Evolutionary conservation across 768 basidiomycete species (phyloP), one percentile per base, ranked within the genome.

Genomic region (Artomyces pyxidatus): DNA sequence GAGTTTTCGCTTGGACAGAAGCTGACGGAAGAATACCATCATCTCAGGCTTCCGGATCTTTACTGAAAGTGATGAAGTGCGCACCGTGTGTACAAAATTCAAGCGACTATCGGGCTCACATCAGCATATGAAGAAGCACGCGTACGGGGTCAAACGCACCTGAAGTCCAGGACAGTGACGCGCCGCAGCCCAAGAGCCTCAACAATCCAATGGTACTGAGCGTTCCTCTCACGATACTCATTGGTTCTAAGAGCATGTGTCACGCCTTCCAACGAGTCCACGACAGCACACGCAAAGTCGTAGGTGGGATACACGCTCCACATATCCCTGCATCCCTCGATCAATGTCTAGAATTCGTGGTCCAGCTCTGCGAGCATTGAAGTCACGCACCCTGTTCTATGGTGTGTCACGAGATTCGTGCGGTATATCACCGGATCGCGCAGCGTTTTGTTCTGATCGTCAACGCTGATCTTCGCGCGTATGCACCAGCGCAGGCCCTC

Each of bases 301-400:
- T 99, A 99, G 30, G 92, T 98, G 7, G 96, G 96, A 65, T 99
- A 99, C 39, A 96, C 81, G 66, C 93, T 97, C 91, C 92, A 99
- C 66, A 86, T 88, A 48, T 81, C 78, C 8, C 91, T 93, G 48
- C n/a, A n/a, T n/a, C n/a, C n/a, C n/a, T n/a, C n/a, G 23, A 6
- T 8, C n/a, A 21, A n/a, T 21, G 9, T n/a, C 10, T 17, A 23
- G 35, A 22, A 37, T 19, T 6, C 19, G 27, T 17, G 22, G 42
- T 25, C 25, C 17, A 1, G 9, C n/a, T n/a, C n/a, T n/a, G n/a
- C n/a, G 11, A 28, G n/a, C 27, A 37, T 3, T n/a, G 3, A 32
- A 48, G 30, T 29, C 6, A 38, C 28, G 28, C 71, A 91, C 87
- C 93, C 92, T 41, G 95, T 99, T 49, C 93, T 84, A 61, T 99